Evolutionary conservation across 176 grass and related monocot species (phyloP), one percentile per base, ranked within the genome.

Genomic region (Canna indica): DNA sequence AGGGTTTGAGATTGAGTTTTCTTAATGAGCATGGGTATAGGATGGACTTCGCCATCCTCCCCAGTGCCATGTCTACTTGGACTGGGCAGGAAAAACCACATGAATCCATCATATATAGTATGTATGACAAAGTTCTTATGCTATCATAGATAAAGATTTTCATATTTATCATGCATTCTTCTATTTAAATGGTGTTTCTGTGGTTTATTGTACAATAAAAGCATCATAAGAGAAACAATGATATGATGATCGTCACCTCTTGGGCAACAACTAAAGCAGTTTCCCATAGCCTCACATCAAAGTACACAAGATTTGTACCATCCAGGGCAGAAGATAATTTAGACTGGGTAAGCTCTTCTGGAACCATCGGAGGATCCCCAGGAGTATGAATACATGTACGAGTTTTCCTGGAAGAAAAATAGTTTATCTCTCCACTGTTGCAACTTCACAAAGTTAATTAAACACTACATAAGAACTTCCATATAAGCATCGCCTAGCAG

Each of bases 371-470:
- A 41, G 93, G 93, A 59, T 78, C 71, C 54, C 86, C 86, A 54
- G 93, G 93, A 69, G 86, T 97, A 88, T 97, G 86, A 81, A 97
- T 97, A 77, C 93, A 97, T n/a, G 93, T 92, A 34, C 93, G 86
- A 75, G 93, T 92, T 91, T 90, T 97, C 79, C 88, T 97, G 80
- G 41, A 80, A 84, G 25, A 13, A 34, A 16, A n/a, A 24, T 13
- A 54, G n/a, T 35, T 24, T n/a, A 54, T 36, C n/a, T 7, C 3
- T 7, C 18, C 27, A 26, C 54, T 25, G 54, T 26, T 6, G 2
- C 15, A 22, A 34, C 27, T 42, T n/a, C 12, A 26, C 10, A n/a
- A 26, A 59, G 27, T 50, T 50, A 59, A n/a, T 29, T 12, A 59
- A 59, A 5, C 9, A 12, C 15, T 59, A 18, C 54, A 7, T 2